phyloP scores from a whole-genome alignment of 306 rosid species.

The Lupinus albus region DNA sequence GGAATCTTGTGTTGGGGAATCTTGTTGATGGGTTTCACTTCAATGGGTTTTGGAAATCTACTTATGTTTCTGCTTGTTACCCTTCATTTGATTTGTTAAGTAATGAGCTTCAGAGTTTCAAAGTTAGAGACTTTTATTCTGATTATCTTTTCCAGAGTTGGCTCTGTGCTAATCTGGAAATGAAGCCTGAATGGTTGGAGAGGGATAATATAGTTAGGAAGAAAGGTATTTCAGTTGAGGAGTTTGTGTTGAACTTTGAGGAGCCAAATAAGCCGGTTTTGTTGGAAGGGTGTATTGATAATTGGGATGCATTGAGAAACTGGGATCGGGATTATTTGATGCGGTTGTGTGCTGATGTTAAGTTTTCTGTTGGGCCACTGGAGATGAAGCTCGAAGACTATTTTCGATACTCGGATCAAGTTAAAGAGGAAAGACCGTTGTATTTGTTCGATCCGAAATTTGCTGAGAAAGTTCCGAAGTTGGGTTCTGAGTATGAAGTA shows the following conservation, averaged over 20 bases:
- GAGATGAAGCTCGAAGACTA: constrained; percentile 82
- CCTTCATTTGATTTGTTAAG: constrained; percentile 51
- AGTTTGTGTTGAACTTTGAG: constrained; percentile 69
- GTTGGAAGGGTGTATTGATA: constrained; percentile 84
- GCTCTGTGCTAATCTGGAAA: constrained; percentile 96
- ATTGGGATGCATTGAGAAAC: constrained; percentile 74
- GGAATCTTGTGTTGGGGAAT: constrained; percentile 77
- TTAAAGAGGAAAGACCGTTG: constrained; percentile 82
- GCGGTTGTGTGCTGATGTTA: constrained; percentile 61
- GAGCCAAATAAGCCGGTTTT: constrained; percentile 80
- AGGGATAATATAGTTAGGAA: constrained; percentile 73
- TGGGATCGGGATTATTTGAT: constrained; percentile 89
- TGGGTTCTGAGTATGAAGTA: constrained; percentile 75
- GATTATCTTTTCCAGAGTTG: constrained; percentile 95
- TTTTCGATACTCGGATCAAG: constrained; percentile 72
- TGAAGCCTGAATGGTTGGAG: constrained; percentile 87
- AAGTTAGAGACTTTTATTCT: constrained; percentile 86
- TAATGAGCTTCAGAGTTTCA: constrained; percentile 42
- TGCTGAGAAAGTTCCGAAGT: constrained; percentile 73
- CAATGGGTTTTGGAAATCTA: constrained; percentile 72
- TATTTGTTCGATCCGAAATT: constrained; percentile 88
- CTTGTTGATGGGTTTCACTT: constrained; percentile 57
- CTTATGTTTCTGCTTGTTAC: constrained; percentile 60
- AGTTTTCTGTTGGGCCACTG: constrained; percentile 78
- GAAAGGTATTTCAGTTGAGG: constrained; percentile 80